A percentile compares a stretch with the other conserved stretches of the same genome.
These are phyloP conservation scores for Collybia sp. DNA, from an alignment of 768 basidiomycete genomes.

Conservation along the genomic window DNA sequence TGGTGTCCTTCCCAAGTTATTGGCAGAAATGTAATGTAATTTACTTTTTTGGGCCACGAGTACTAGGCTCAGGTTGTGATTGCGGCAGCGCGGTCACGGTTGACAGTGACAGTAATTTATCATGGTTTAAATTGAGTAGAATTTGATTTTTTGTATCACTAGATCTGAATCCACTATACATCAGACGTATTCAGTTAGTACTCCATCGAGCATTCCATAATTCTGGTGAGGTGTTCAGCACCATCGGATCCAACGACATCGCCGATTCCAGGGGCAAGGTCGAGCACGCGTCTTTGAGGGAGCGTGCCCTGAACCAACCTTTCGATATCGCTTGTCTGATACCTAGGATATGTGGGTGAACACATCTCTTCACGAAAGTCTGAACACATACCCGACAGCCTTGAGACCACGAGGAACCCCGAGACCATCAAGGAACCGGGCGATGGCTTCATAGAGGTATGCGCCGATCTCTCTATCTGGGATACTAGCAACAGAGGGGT, in stretches of 20 bases:
- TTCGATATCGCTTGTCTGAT: constrained; percentile 58
- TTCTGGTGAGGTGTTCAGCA: constrained; percentile 71
- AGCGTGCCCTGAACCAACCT: constrained; percentile 87
- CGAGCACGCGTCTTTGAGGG: constrained; percentile 88
- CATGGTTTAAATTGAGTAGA: background rate
- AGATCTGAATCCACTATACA: no score
- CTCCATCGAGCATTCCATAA: constrained; percentile 76
- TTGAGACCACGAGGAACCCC: constrained; percentile 84
- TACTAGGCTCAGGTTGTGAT: no score
- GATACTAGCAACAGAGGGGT: constrained; percentile 67
- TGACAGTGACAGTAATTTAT: no score
- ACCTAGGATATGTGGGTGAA: constrained; percentile 17
- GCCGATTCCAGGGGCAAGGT: constrained; percentile 88
- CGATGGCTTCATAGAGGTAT: constrained; percentile 81
- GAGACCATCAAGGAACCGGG: constrained; percentile 79
- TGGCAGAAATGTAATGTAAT: no score
- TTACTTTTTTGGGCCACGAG: no score
- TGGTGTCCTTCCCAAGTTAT: no score
- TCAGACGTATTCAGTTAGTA: constrained; percentile 39
- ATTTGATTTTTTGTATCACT: background rate
- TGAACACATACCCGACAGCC: constrained; percentile 56
- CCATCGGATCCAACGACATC: constrained; percentile 82
- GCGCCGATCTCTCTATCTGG: constrained; percentile 77
- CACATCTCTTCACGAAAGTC: background rate
- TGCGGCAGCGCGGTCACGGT: no score